phyloP scores from a whole-genome alignment of 2,329 filamentous ascomycete genomes.

The Paraphoma chrysanthemicola region DNA sequence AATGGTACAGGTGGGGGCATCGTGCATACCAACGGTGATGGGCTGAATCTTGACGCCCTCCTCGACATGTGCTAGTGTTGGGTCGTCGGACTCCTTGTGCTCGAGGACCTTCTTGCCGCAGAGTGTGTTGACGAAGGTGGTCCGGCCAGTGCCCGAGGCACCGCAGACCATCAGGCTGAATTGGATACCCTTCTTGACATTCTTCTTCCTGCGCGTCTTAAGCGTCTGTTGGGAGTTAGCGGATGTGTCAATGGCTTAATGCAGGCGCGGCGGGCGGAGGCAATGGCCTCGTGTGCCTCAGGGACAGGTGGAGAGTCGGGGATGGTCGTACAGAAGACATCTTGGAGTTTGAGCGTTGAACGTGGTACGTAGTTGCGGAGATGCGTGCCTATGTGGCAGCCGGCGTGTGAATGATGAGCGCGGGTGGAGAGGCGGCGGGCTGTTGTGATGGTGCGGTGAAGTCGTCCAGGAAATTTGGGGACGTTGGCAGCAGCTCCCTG shows the following conservation, averaged over 20 bases:
- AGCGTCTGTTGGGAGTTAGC: constrained; percentile 53
- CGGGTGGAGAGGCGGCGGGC: constrained; percentile 29
- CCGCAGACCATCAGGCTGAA: constrained; percentile 99
- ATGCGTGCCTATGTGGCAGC: constrained; percentile 23
- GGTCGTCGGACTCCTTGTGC: constrained; percentile 93
- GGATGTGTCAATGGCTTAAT: constrained; percentile 22
- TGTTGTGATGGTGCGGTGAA: constrained; percentile 37
- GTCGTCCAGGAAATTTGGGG: constrained; percentile 50
- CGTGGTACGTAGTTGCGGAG: constrained; percentile 25
- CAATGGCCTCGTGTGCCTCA: constrained; percentile 29
- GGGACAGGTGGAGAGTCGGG: constrained; percentile 30
- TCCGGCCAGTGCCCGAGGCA: constrained; percentile 97
- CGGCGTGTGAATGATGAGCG: constrained; percentile 6
- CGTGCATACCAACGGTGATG: constrained; percentile 86
- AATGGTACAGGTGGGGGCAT: not conserved
- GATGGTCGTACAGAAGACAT: constrained; percentile 48
- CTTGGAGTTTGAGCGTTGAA: constrained; percentile 28
- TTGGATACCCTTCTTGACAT: constrained; percentile 99
- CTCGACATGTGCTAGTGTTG: constrained; percentile 86
- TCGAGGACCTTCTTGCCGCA: constrained; percentile 92
- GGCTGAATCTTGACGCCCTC: constrained; percentile 99
- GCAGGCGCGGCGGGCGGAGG: constrained; percentile 16
- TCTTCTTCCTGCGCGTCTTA: constrained; percentile 99
- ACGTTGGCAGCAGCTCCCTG: constrained; percentile 47
- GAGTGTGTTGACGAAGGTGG: constrained; percentile 99